Evolutionary conservation across 108 stramenopile genomes (phyloP).

Genomic region (Cylindrotheca fusiformis): DNA sequence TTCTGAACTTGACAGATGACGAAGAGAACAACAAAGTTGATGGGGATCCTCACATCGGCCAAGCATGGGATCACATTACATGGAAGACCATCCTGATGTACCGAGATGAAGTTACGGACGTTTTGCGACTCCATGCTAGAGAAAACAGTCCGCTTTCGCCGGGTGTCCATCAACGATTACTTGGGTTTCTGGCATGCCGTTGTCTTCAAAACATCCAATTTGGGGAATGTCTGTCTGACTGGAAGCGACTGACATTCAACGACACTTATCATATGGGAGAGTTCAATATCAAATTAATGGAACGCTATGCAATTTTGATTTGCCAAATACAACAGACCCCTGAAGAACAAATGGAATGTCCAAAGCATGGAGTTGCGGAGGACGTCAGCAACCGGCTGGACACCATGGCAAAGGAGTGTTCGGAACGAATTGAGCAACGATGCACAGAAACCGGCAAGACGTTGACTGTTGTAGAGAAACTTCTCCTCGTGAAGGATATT

Average conservation of each 20-base stretch:
- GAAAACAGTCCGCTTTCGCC: not conserved
- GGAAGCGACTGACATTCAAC: constrained; percentile 9
- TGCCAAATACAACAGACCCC: constrained; percentile 27
- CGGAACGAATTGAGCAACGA: constrained; percentile 11
- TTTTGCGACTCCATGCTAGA: constrained; percentile 14
- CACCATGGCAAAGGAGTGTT: constrained; percentile 14
- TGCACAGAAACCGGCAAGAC: not conserved
- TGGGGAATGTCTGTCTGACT: constrained; percentile 15
- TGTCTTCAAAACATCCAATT: constrained; percentile 25
- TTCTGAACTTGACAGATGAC: constrained; percentile 9
- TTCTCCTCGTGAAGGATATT: constrained; percentile 16
- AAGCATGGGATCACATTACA: constrained; percentile 11
- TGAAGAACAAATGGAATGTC: not conserved
- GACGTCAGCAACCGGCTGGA: constrained; percentile 6
- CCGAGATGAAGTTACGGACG: constrained; percentile 9
- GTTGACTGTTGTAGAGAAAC: constrained; percentile 8
- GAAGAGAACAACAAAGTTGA: not conserved
- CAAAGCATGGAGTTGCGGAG: not conserved
- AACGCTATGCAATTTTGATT: constrained; percentile 12
- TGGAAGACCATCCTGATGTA: not conserved
- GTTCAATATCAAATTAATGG: constrained; percentile 10
- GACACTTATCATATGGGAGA: not conserved
- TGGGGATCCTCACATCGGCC: constrained; percentile 11
- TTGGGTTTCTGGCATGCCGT: constrained; percentile 22
- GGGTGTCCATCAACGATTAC: not conserved